phyloP scores from a whole-genome alignment of 1,139 yeast genomes.

The Diutina sp. region DNA sequence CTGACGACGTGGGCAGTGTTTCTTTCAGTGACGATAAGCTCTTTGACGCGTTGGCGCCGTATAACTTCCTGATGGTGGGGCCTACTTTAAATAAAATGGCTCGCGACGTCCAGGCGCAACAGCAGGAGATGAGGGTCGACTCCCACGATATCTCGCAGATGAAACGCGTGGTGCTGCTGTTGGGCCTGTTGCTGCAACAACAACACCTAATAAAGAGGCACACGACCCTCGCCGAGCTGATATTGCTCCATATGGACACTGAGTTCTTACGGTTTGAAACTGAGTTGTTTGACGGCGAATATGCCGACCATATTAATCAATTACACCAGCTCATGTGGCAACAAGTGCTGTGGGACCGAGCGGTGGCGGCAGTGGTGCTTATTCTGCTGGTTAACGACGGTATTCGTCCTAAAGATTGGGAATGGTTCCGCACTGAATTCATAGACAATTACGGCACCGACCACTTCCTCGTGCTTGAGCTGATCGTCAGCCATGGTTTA shows the following conservation, averaged over 20 bases:
- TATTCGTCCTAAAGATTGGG: slow-evolving; percentile 45
- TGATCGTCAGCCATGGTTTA: slow-evolving; percentile 3
- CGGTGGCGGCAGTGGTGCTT: slow-evolving; percentile 38
- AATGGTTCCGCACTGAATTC: slow-evolving; percentile 33
- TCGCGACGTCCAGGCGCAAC: slow-evolving; percentile 54
- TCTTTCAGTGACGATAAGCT: slow-evolving; percentile 13
- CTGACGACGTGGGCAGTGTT: neutral
- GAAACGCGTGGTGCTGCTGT: slow-evolving; percentile 55
- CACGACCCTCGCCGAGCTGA: slow-evolving; percentile 60
- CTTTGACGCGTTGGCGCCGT: slow-evolving; percentile 38
- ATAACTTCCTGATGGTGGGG: slow-evolving; percentile 77
- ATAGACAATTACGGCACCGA: slow-evolving; percentile 49
- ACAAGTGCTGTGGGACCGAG: slow-evolving; percentile 18
- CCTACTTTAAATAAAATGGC: slow-evolving; percentile 61
- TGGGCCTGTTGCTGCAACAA: slow-evolving; percentile 53
- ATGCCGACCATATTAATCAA: slow-evolving; percentile 34
- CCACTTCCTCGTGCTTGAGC: slow-evolving; percentile 14
- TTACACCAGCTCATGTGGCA: slow-evolving; percentile 38
- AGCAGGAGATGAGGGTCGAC: slow-evolving; percentile 41
- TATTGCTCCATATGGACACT: slow-evolving; percentile 28
- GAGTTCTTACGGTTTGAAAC: slow-evolving; percentile 60
- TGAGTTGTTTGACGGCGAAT: slow-evolving; percentile 49
- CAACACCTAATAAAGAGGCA: slow-evolving; percentile 66
- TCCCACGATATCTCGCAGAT: slow-evolving; percentile 42
- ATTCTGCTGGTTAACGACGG: slow-evolving; percentile 56